Percentiles rank a stretch among this genome's conserved stretches.
These are phyloP conservation scores for Datisca glomerata DNA, from an alignment of 306 rosid genomes.

Conservation along the genomic window DNA sequence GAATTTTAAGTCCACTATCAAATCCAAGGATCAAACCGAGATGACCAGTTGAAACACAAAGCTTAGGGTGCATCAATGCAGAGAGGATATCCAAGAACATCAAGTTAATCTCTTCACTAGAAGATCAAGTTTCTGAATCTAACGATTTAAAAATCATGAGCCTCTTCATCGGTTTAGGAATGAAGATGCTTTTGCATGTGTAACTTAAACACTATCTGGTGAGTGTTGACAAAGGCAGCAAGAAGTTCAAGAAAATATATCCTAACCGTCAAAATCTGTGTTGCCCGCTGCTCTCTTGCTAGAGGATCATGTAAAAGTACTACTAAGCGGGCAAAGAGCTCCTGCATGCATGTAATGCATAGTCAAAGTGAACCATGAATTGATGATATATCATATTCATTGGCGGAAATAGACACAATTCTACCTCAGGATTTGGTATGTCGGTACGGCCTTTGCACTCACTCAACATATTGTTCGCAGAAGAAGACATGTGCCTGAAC, in stretches of 20 bases:
- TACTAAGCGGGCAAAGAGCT: slow-evolving; percentile 81
- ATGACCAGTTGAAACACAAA: too few relatives aligned
- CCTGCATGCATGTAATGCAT: slow-evolving; percentile 35
- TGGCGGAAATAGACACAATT: slow-evolving; percentile 1
- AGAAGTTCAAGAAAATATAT: slow-evolving; percentile 6
- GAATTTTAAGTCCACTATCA: too few relatives aligned
- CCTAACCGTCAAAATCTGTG: slow-evolving; percentile 82
- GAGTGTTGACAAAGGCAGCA: not conserved
- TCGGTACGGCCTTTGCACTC: slow-evolving; percentile 70
- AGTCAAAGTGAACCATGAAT: slow-evolving; percentile 8
- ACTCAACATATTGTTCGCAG: slow-evolving; percentile 43
- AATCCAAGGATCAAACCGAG: too few relatives aligned
- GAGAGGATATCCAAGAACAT: too few relatives aligned
- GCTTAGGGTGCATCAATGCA: too few relatives aligned
- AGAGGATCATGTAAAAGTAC: slow-evolving; percentile 94
- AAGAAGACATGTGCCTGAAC: slow-evolving; percentile 62
- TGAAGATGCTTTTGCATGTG: too few relatives aligned
- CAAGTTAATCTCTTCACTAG: too few relatives aligned
- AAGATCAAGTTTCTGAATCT: too few relatives aligned
- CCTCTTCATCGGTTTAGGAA: too few relatives aligned
- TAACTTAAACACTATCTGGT: not conserved
- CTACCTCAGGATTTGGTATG: slow-evolving; percentile 77
- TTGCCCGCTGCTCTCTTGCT: slow-evolving; percentile 80
- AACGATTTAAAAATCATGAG: too few relatives aligned
- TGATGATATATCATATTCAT: slow-evolving; percentile 1